phyloP scores from a whole-genome alignment of 2,329 filamentous ascomycete species.

The Colletotrichum navitas region DNA sequence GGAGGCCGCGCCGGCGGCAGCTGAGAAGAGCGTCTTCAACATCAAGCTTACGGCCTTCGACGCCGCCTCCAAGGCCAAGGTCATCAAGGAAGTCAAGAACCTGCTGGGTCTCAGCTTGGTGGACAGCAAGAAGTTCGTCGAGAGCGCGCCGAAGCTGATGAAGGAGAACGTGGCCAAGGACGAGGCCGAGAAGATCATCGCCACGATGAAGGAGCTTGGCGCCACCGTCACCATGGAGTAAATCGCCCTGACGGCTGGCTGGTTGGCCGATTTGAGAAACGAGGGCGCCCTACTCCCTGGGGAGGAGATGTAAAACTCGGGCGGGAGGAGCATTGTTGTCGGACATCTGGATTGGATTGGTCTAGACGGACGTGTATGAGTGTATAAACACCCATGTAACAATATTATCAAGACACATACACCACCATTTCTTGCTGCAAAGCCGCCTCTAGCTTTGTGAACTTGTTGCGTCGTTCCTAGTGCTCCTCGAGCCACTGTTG shows the following conservation, averaged over 20 bases:
- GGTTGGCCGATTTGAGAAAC: constrained; percentile 19
- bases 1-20: constrained; percentile 86
- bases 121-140: constrained; percentile 99
- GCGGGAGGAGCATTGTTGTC: constrained; percentile 33
- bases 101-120: constrained; percentile 95
- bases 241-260: constrained; percentile 43
- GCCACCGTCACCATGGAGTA: constrained; percentile 94
- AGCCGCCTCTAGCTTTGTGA: background rate
- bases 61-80: constrained; percentile 90
- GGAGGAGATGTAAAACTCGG: constrained; percentile 22
- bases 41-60: constrained; percentile 95
- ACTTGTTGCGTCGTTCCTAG: background rate
- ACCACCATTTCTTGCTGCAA: constrained; percentile 25
- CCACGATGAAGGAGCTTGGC: constrained; percentile 92
- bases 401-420: constrained; percentile 46
- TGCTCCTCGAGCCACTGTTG: background rate
- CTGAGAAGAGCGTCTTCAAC: constrained; percentile 98
- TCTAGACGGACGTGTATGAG: constrained; percentile 43
- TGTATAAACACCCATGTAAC: constrained; percentile 52
- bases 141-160: constrained; percentile 97
- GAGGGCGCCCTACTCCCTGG: constrained; percentile 18
- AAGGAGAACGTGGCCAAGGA: constrained; percentile 99
- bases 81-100: constrained; percentile 99
- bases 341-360: constrained; percentile 37
- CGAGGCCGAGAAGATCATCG: constrained; percentile 98